Percentiles rank a stretch among this genome's conserved stretches.
Evolutionary conservation across 2,329 filamentous ascomycete genomes (phyloP).

Genomic region (Colletotrichum chlorophyti): DNA sequence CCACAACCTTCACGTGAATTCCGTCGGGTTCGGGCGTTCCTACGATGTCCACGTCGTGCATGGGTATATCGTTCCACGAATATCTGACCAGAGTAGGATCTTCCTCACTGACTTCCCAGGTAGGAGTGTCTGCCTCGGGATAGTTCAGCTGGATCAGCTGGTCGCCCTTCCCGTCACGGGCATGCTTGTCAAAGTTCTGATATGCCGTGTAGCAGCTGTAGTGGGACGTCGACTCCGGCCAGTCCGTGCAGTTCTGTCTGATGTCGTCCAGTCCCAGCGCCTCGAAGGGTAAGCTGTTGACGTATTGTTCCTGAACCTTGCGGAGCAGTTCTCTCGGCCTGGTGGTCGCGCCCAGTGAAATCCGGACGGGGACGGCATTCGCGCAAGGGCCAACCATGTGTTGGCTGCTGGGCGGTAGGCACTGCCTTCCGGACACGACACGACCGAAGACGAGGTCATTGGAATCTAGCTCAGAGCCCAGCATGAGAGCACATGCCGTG

Average conservation of each 20-base stretch:
- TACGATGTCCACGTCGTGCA: not conserved
- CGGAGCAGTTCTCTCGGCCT: slow-evolving; percentile 1
- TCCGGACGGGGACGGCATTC: slow-evolving; percentile 19
- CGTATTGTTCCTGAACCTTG: slow-evolving; percentile 30
- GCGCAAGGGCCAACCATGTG: slow-evolving; percentile 27
- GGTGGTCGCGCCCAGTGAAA: not conserved
- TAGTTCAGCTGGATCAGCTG: not conserved
- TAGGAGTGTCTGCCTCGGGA: not conserved
- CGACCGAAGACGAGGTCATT: slow-evolving; percentile 30
- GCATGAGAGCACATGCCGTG: slow-evolving; percentile 15
- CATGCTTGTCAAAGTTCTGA: slow-evolving; percentile 1
- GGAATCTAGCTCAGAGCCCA: not conserved
- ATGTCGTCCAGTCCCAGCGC: slow-evolving; percentile 30
- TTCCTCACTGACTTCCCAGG: not conserved
- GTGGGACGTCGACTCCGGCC: slow-evolving; percentile 13
- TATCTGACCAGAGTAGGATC: not conserved
- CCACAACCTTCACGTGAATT: not conserved
- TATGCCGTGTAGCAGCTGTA: slow-evolving; percentile 35
- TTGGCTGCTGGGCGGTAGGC: slow-evolving; percentile 23
- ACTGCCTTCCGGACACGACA: slow-evolving; percentile 31
- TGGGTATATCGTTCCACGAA: not conserved
- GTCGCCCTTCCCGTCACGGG: not conserved
- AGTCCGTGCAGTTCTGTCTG: slow-evolving; percentile 31
- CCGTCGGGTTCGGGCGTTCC: not conserved
- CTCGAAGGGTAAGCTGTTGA: slow-evolving; percentile 25